Base-by-base conservation (phyloP, 768 basidiomycete genomes). In the Pisolithus microcarpus region DNA sequence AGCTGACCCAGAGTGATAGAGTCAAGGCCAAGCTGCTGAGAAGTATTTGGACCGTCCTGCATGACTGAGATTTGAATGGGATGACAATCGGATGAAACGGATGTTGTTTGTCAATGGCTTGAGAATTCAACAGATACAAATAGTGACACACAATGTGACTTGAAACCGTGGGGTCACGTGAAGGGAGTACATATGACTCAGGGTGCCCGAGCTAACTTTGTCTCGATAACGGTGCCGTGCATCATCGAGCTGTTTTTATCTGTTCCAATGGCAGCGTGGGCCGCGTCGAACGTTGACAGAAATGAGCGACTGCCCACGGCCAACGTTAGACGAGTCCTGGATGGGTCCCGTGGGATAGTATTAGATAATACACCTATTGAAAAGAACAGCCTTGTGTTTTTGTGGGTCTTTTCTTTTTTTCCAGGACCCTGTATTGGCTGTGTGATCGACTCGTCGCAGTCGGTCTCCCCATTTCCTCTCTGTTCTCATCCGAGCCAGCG, bases 1-100 rank as follows among this genome's bases (percentile, higher is more conserved):
- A 90, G 78, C 69, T 91, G 87, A 34, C 87, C 87, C 30, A 91
- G 78, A 8, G 84, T 87, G 60, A 89, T 87, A 16, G 85, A 87
- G 63, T 87, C 84, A 30, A 81, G 71, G 1, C 75, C 75, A 38
- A 69, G 72, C 59, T 71, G 73, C 60, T 68, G 65, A 56, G 60
- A 59, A 46, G 42, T 58, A 58, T 52, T 59, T 24, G 15, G n/a
- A 38, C 54, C 55, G 47, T 69, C 70, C 58, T 74, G 69, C 5
- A 55, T 53, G 53, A 56, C 44, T 65, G 64, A 61, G 51, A 70
- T 23, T 10, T 18, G 15, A 24, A 30, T 37, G 24, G 38, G 28
- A 11, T 9, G 13, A 23, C n/a, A 23, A 13, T 18, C 38, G 18
- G 53, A 24, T 26, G 26, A 26, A 23, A 26, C 26, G 7, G 26